Conservation (phyloP, 2,329 filamentous ascomycete species). For the Venturiaceae sp. region DNA sequence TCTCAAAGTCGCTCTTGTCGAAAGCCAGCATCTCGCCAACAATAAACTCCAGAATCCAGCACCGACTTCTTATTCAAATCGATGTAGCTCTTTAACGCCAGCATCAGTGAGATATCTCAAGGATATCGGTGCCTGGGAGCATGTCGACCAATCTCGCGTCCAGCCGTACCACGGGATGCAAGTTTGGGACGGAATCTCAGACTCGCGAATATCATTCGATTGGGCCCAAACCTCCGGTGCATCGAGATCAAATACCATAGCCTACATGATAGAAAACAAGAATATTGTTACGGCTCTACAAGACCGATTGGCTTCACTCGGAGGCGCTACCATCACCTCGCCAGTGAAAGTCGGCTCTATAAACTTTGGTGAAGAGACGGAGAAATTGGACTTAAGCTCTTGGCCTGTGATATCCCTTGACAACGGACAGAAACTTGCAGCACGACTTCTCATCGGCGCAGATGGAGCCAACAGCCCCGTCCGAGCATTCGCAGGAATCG, state of each 20-base stretch:
- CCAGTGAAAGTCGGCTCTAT: constrained; percentile 74
- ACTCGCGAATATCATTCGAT: constrained; percentile 81
- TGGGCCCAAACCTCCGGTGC: constrained; percentile 42
- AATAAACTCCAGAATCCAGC: constrained; percentile 57
- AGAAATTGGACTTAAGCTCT: constrained; percentile 65
- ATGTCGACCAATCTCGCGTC: constrained; percentile 62
- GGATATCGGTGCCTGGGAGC: constrained; percentile 73
- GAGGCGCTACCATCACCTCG: constrained; percentile 60
- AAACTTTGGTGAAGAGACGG: constrained; percentile 54
- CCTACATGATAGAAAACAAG: constrained; percentile 93
- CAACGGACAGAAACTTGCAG: constrained; percentile 57
- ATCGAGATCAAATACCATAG: constrained; percentile 45
- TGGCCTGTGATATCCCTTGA: constrained; percentile 80
- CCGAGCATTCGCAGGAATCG: constrained; percentile 76
- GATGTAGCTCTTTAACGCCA: constrained; percentile 90
- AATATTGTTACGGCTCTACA: constrained; percentile 78
- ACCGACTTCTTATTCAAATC: constrained; percentile 70
- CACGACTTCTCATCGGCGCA: constrained; percentile 80
- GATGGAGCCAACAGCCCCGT: constrained; percentile 95
- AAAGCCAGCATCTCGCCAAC: constrained; percentile 74
- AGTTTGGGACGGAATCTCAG: constrained; percentile 92
- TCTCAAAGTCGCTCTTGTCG: constrained; percentile 79
- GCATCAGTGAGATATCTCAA: constrained; percentile 75
- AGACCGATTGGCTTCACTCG: constrained; percentile 58
- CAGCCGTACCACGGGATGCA: constrained; percentile 95